Percentiles rank a stretch among this genome's conserved stretches.
Conservation (phyloP, 2,329 filamentous ascomycete species). For the Coniochaeta prunicola region DNA sequence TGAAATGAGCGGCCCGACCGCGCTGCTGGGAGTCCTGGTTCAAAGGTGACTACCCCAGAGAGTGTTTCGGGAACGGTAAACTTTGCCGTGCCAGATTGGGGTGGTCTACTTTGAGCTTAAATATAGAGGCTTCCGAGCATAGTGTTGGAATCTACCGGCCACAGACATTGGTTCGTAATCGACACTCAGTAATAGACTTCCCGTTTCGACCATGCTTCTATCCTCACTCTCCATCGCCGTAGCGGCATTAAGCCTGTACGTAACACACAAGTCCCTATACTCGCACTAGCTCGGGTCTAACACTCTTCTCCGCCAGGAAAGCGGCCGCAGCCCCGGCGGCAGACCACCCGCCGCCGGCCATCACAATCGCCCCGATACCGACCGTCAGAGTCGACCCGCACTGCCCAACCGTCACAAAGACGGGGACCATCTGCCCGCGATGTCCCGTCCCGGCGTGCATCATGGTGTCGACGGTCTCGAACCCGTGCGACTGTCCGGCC, state of each 20-base stretch:
- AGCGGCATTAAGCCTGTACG: not conserved
- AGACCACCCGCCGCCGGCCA: not conserved
- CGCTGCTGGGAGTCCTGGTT: not conserved
- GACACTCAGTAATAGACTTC: not conserved
- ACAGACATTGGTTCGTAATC: not conserved
- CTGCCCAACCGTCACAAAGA: constrained; percentile 7
- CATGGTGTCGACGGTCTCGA: constrained; percentile 1
- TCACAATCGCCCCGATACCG: not conserved
- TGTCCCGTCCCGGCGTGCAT: constrained; percentile 3
- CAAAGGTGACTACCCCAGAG: not conserved
- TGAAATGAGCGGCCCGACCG: not conserved
- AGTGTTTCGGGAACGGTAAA: not conserved
- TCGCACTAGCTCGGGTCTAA: not conserved
- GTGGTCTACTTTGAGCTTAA: not conserved
- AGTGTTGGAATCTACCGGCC: not conserved
- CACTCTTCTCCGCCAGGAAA: not conserved
- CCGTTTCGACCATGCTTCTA: not conserved
- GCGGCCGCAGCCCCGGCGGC: not conserved
- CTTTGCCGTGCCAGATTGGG: not conserved
- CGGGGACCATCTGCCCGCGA: constrained; percentile 4
- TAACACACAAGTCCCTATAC: not conserved
- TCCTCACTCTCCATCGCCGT: not conserved
- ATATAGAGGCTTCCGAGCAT: not conserved
- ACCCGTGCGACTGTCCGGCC: constrained; percentile 6
- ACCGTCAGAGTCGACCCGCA: not conserved